Evolutionary conservation across 768 basidiomycete genomes (phyloP).

Genomic region (Russula griseocarnosa): DNA sequence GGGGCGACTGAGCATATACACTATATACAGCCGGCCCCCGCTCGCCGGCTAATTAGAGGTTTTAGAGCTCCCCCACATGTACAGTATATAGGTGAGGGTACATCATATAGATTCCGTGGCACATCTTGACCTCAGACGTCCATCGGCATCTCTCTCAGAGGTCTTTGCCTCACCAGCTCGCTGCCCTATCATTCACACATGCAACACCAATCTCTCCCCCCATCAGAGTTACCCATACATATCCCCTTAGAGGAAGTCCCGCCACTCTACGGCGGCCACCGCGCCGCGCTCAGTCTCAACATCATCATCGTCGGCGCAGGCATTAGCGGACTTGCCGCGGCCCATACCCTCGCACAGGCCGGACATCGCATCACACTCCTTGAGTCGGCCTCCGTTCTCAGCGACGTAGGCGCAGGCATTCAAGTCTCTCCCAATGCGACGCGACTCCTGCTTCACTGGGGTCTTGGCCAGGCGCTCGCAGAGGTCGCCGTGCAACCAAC

Average conservation of each 20-base stretch:
- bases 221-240: too few relatives aligned
- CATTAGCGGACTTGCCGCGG: constrained; percentile 36
- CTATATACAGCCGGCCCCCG: too few relatives aligned
- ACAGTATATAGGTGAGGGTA: too few relatives aligned
- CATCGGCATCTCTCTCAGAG: too few relatives aligned
- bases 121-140: too few relatives aligned
- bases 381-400: constrained; percentile 38
- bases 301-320: constrained; percentile 35
- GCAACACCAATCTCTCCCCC: too few relatives aligned
- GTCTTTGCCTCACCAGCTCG: too few relatives aligned
- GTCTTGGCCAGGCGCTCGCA: constrained; percentile 35
- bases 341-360: constrained; percentile 39
- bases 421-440: constrained; percentile 43
- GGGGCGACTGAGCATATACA: too few relatives aligned
- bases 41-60: too few relatives aligned
- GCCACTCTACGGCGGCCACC: constrained; percentile 34
- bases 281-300: constrained; percentile 36
- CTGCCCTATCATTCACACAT: too few relatives aligned
- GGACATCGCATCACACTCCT: constrained; percentile 41
- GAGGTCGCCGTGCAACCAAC: constrained; percentile 37
- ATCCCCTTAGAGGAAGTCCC: constrained; percentile 14
- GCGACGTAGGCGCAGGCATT: constrained; percentile 43
- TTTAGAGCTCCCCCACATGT: too few relatives aligned
- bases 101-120: too few relatives aligned
- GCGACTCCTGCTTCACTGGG: constrained; percentile 36